Evolutionary conservation across 495 filamentous ascomycete genomes (phyloP).

Genomic region (Penicillium coprophilum): DNA sequence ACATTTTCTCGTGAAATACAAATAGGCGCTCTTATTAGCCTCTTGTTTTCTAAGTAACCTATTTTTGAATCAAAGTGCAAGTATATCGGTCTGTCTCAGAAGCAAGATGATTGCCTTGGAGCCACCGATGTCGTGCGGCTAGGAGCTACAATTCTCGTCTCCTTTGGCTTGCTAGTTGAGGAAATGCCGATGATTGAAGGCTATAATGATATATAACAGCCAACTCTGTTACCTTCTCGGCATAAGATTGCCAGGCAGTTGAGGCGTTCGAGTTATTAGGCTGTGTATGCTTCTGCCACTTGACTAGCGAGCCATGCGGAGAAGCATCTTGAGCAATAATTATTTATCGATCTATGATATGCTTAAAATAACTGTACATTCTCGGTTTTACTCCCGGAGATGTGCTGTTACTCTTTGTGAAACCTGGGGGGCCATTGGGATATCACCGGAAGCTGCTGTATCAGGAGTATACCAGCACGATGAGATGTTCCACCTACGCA

Average conservation of each 20-base stretch:
- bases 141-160: too few species aligned
- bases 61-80: neutral
- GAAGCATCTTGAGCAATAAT: neutral
- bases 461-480: neutral
- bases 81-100: neutral
- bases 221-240: neutral
- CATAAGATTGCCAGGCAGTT: neutral
- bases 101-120: neutral
- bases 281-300: neutral
- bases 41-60: neutral
- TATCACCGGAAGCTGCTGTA: slow-evolving; percentile 11
- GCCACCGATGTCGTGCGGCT: too few species aligned
- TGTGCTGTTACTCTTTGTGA: slow-evolving; percentile 12
- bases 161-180: too few species aligned
- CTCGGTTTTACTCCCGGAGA: slow-evolving; percentile 3
- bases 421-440: slow-evolving; percentile 21
- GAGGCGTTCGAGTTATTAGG: neutral
- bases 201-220: too few species aligned
- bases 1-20: too few species aligned
- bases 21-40: neutral
- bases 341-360: neutral
- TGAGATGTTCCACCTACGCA: neutral
- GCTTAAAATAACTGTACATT: neutral
- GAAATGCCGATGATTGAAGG: too few species aligned
- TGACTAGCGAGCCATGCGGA: neutral